These are phyloP conservation scores for Spizellomyces sp. DNA, from an alignment of 192 early-diverging fungal genomes.

Conservation along the genomic window DNA sequence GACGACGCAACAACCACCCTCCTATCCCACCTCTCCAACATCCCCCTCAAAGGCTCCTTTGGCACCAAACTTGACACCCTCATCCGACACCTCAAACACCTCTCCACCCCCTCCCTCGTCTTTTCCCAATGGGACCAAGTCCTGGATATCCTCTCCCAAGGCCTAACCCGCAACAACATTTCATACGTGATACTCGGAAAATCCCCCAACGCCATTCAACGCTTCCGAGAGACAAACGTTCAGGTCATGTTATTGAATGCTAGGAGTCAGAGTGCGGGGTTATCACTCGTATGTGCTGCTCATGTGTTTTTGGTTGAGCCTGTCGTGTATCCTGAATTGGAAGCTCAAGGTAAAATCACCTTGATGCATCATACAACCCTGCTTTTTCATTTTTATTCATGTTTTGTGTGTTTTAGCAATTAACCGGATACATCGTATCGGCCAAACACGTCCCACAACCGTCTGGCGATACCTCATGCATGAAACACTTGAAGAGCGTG, in stretches of 20 bases:
- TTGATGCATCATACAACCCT: neutral
- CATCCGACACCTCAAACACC: slow-evolving; percentile 43
- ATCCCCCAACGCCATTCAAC: slow-evolving; percentile 26
- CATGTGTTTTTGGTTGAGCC: slow-evolving; percentile 61
- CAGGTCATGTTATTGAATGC: slow-evolving; percentile 54
- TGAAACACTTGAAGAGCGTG: slow-evolving; percentile 50
- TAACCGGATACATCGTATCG: slow-evolving; percentile 54
- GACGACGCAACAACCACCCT: slow-evolving; percentile 3
- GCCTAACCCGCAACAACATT: slow-evolving; percentile 41
- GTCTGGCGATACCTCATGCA: slow-evolving; percentile 54
- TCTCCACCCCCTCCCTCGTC: slow-evolving; percentile 45
- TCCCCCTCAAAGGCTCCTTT: slow-evolving; percentile 39
- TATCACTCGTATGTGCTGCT: slow-evolving; percentile 56
- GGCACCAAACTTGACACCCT: slow-evolving; percentile 57
- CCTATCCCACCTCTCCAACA: slow-evolving; percentile 19
- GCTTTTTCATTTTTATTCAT: neutral
- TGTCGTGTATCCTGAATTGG: slow-evolving; percentile 45
- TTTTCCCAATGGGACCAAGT: slow-evolving; percentile 61
- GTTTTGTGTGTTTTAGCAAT: slow-evolving; percentile 33
- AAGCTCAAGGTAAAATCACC: slow-evolving; percentile 53
- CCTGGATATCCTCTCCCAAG: slow-evolving; percentile 42
- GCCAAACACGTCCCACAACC: slow-evolving; percentile 48
- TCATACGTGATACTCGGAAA: slow-evolving; percentile 35
- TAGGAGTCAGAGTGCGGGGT: slow-evolving; percentile 48
- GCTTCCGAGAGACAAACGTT: slow-evolving; percentile 25